Conservation (phyloP, 202 grass and related monocot species). For the Panicum hallii region DNA sequence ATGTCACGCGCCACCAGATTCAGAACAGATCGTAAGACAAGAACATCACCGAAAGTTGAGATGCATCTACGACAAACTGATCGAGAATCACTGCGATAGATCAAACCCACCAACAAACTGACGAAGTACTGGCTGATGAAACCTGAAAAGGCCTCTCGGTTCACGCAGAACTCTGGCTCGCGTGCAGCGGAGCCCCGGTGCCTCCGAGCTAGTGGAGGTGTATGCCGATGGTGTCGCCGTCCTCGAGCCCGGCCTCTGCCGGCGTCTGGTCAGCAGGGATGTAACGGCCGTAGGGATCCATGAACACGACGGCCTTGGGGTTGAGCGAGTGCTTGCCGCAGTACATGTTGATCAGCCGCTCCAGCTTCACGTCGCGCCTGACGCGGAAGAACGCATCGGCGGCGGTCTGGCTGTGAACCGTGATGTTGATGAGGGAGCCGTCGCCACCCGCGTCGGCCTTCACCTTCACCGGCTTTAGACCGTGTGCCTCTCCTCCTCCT, state of each 20-base stretch:
- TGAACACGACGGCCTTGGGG: neutral
- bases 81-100: too few relatives aligned
- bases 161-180: too few relatives aligned
- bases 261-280: neutral
- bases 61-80: too few relatives aligned
- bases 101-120: too few relatives aligned
- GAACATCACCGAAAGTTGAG: too few relatives aligned
- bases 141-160: too few relatives aligned
- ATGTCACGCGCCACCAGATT: too few relatives aligned
- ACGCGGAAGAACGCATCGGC: neutral
- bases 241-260: slow-evolving; percentile 20
- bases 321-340: slow-evolving; percentile 24
- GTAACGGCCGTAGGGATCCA: neutral
- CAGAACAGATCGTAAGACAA: too few relatives aligned
- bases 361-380: neutral
- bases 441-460: neutral
- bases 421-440: neutral
- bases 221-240: slow-evolving; percentile 7
- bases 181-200: too few relatives aligned
- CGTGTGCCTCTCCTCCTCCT: neutral
- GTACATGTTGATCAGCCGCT: slow-evolving; percentile 8
- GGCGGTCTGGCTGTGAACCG: neutral
- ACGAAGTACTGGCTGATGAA: too few relatives aligned
- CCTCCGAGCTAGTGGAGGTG: neutral
- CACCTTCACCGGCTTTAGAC: neutral